Evolutionary conservation across 306 rosid species (phyloP).

Genomic region (Glycine soja): DNA sequence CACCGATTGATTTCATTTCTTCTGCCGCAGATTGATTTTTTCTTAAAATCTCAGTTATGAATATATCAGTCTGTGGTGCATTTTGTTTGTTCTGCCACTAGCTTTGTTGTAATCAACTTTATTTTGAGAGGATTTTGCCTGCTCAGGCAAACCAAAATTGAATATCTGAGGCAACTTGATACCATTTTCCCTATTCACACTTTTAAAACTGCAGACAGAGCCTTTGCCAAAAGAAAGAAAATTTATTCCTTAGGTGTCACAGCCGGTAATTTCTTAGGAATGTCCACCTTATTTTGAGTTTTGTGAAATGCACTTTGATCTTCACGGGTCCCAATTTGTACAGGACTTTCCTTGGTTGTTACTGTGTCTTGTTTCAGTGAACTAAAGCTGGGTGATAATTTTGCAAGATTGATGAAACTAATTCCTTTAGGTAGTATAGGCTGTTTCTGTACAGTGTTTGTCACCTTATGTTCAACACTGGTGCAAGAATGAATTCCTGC

Average conservation of each 20-base stretch:
- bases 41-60: slow-evolving; percentile 42
- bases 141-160: slow-evolving; percentile 43
- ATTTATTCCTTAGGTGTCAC: slow-evolving; percentile 64
- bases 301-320: slow-evolving; percentile 42
- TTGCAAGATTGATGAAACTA: slow-evolving; percentile 59
- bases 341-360: slow-evolving; percentile 48
- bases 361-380: slow-evolving; percentile 48
- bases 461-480: slow-evolving; percentile 44
- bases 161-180: slow-evolving; percentile 33
- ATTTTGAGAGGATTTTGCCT: slow-evolving; percentile 23
- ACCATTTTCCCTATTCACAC: slow-evolving; percentile 40
- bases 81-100: slow-evolving; percentile 41
- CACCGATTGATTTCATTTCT: slow-evolving; percentile 43
- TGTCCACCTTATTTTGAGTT: slow-evolving; percentile 45
- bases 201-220: slow-evolving; percentile 49
- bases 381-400: slow-evolving; percentile 44
- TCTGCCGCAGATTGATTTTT: slow-evolving; percentile 47
- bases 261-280: slow-evolving; percentile 40
- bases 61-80: slow-evolving; percentile 40
- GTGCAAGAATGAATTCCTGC: slow-evolving; percentile 43
- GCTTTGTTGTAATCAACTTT: slow-evolving; percentile 40
- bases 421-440: slow-evolving; percentile 61
- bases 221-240: slow-evolving; percentile 77
- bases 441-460: slow-evolving; percentile 46
- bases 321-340: slow-evolving; percentile 37